Conservation (phyloP, 192 early-diverging fungal genomes). For the Coemansia sp. region DNA sequence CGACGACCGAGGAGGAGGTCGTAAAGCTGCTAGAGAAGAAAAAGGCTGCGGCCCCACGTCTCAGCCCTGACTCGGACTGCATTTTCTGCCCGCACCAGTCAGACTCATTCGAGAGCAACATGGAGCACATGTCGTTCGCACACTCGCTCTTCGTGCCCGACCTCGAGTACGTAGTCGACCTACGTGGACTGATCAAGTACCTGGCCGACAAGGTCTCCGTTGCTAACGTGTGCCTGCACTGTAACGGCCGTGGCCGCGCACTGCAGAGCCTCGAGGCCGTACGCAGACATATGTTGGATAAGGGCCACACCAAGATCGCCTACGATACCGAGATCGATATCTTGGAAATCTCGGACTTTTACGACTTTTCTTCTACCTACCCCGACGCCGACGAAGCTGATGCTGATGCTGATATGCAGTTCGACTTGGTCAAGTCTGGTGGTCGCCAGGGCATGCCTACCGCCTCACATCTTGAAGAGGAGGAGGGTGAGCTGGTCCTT, state of each 20-base stretch:
- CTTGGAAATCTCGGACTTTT: conserved; percentile 91
- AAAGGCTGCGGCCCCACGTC: conserved; percentile 64
- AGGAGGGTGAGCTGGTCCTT: conserved; percentile 85
- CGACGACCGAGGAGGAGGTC: conserved; percentile 62
- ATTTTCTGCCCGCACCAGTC: conserved; percentile 84
- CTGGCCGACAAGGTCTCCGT: conserved; percentile 94
- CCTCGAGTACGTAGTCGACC: conserved; percentile 87
- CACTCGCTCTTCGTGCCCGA: conserved; percentile 98
- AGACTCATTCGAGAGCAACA: conserved; percentile 66
- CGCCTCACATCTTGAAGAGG: conserved; percentile 61
- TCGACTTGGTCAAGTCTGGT: conserved; percentile 25
- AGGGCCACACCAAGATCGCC: conserved; percentile 96
- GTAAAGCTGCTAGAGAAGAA: conserved; percentile 81
- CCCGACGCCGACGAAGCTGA: conserved; percentile 56
- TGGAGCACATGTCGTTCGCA: conserved; percentile 87
- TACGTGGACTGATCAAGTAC: conserved; percentile 86
- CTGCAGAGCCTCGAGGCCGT: conserved; percentile 89
- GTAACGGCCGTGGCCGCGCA: conserved; percentile 86
- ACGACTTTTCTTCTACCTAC: conserved; percentile 91
- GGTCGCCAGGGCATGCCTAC: conserved; percentile 18
- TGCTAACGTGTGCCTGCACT: conserved; percentile 94
- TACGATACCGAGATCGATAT: conserved; percentile 92
- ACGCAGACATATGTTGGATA: conserved; percentile 92
- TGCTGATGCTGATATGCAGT: conserved; percentile 48
- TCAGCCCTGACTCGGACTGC: conserved; percentile 75